Evolutionary conservation across 2,329 filamentous ascomycete genomes (phyloP).

Genomic region (Fusarium torulosum): DNA sequence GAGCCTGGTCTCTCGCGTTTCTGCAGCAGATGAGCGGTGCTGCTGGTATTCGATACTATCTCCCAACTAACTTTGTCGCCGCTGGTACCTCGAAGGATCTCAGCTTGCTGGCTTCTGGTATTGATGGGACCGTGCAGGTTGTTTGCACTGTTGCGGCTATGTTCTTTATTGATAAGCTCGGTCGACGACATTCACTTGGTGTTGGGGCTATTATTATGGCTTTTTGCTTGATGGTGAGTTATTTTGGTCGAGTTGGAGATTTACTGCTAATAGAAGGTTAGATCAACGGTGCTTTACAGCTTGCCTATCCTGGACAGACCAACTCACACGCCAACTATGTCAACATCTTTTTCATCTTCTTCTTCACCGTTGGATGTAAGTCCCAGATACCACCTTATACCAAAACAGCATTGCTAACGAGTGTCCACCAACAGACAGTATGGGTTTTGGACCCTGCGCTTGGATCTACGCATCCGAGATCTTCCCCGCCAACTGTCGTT

Average conservation of each 20-base stretch:
- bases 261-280: not conserved
- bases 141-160: slow-evolving; percentile 26
- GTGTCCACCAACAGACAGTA: slow-evolving; percentile 4
- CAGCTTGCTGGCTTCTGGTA: slow-evolving; percentile 19
- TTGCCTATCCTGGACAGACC: slow-evolving; percentile 18
- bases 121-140: slow-evolving; percentile 25
- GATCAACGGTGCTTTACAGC: slow-evolving; percentile 23
- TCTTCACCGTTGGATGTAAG: slow-evolving; percentile 25
- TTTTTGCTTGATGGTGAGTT: slow-evolving; percentile 24
- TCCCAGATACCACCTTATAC: rapidly evolving
- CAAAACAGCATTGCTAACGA: not conserved
- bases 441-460: slow-evolving; percentile 21
- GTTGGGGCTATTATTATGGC: slow-evolving; percentile 27
- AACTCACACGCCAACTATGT: slow-evolving; percentile 22
- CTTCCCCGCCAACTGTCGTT: slow-evolving; percentile 26
- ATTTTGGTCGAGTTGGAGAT: rapidly evolving
- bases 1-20: slow-evolving; percentile 17
- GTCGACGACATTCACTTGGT: slow-evolving; percentile 18
- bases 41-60: slow-evolving; percentile 24
- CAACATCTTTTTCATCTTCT: slow-evolving; percentile 31
- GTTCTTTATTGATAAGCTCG: slow-evolving; percentile 31
- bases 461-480: slow-evolving; percentile 31
- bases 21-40: slow-evolving; percentile 26
- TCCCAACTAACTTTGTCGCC: slow-evolving; percentile 19
- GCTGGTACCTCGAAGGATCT: slow-evolving; percentile 21